A percentile compares a stretch with the other conserved stretches of the same genome.
These are phyloP conservation scores for Rubia tinctorum DNA, from an alignment of 305 asterid species.

Conservation along the genomic window DNA sequence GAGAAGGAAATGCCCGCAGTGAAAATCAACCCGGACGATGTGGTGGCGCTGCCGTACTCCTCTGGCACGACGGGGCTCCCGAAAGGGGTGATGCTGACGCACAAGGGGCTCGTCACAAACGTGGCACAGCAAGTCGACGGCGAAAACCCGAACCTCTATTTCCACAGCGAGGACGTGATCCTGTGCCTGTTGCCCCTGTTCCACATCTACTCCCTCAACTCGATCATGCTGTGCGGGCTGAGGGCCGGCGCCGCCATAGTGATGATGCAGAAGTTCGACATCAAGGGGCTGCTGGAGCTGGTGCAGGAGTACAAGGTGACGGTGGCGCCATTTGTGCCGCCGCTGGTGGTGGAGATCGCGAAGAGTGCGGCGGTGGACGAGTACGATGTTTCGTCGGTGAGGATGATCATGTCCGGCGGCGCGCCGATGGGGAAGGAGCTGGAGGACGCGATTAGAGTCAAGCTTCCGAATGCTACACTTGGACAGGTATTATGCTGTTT, in stretches of 20 bases:
- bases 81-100: conserved; percentile 73
- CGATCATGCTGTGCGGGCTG: conserved; percentile 44
- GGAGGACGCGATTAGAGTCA: conserved; percentile 36
- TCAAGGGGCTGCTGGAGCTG: conserved; percentile 38
- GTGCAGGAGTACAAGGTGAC: conserved; percentile 51
- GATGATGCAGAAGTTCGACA: conserved; percentile 59
- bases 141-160: conserved; percentile 47
- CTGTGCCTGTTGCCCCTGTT: conserved; percentile 62
- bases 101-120: conserved; percentile 52
- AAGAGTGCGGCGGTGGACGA: conserved; percentile 29
- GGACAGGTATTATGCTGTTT: conserved; percentile 49
- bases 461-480: conserved; percentile 56
- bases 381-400: conserved; percentile 28
- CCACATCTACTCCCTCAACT: conserved; percentile 47
- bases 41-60: conserved; percentile 60
- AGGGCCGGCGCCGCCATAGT: conserved; percentile 55
- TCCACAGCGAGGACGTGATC: conserved; percentile 34
- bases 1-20: conserved; percentile 34
- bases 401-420: conserved; percentile 62
- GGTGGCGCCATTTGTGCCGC: conserved; percentile 64
- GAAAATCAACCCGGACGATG: conserved; percentile 35
- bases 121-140: conserved; percentile 64
- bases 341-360: conserved; percentile 55
- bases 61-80: conserved; percentile 83
- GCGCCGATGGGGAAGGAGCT: conserved; percentile 67